Evolutionary conservation across 1,284 basidiomycete species (phyloP).

Genomic region (Butyriboletus pseudospeciosus): DNA sequence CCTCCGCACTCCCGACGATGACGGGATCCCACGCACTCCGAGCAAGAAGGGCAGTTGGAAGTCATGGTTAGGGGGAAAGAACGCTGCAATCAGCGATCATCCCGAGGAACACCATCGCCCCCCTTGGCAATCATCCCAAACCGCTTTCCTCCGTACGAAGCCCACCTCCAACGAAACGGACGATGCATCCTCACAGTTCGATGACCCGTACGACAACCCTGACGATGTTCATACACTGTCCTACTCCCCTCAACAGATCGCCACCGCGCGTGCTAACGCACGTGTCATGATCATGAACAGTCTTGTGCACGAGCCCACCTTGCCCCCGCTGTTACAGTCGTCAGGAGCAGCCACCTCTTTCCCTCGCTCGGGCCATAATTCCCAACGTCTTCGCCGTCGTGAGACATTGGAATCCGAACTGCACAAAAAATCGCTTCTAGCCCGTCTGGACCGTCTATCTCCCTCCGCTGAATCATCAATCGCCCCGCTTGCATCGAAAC

Average conservation of each 20-base stretch:
- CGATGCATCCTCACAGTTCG: conserved; percentile 22
- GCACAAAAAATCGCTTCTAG: conserved; percentile 50
- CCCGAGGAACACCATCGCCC: conserved; percentile 14
- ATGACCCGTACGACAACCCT: conserved; percentile 27
- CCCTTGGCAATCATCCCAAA: conserved; percentile 17
- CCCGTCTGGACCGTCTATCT: conserved; percentile 43
- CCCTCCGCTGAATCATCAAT: conserved; percentile 48
- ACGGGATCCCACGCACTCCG: conserved; percentile 38
- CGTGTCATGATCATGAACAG: conserved; percentile 38
- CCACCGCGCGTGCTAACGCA: conserved; percentile 32
- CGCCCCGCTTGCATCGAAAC: conserved; percentile 43
- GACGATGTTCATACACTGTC: conserved; percentile 2
- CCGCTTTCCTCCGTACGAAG: conserved; percentile 11
- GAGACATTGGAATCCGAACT: conserved; percentile 45
- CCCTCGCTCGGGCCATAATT: conserved; percentile 58
- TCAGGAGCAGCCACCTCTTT: conserved; percentile 43
- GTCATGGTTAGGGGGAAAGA: conserved; percentile 47
- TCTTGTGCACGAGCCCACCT: conserved; percentile 38
- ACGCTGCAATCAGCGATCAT: conserved; percentile 25
- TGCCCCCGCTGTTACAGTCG: conserved; percentile 51
- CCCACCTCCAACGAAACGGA: conserved; percentile 22
- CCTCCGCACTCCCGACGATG: conserved; percentile 59
- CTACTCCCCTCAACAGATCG: conserved; percentile 13
- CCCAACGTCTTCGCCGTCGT: conserved; percentile 35
- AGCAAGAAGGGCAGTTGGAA: conserved; percentile 47